Base-by-base conservation (phyloP, 2,329 filamentous ascomycete genomes). In the Didymella keratinophila region DNA sequence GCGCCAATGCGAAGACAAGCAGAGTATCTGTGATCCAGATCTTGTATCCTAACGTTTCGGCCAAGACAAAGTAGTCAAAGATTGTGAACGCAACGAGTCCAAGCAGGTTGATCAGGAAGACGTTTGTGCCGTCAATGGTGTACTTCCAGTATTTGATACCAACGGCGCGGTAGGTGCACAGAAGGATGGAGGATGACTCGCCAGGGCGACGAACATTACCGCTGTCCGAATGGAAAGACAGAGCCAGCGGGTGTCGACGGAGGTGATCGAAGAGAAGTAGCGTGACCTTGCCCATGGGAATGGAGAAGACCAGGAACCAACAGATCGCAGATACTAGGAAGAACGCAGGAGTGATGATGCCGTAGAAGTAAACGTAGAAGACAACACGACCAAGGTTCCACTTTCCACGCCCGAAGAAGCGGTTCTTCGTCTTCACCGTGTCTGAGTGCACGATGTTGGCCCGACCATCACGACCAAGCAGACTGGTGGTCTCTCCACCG, bases 91-190 rank as follows among this genome's bases (percentile, higher is more conserved):
- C 81, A n/a, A 99, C 95, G 18, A 99, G 86, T 12, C 87, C 90
- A 80, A 98, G 92, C 56, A 99, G 85, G 76, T 99, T 99, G 82
- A 99, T 97, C 66, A 99, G 87, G 80, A 99, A 98, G 73, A 99
- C 96, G 79, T 99, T 99, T 61, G 95, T 99, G 54, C 95, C 96
- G 73, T 99, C 95, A 58, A 99, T 84, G 4, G 95, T 99, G 79
- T 99, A 99, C 79, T 99, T 99, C 94, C 96, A 99, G 81, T 99
- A 99, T 77, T 94, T 94, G 66, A 88, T 83, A 12, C 95, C 95
- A 12, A 96, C 94, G 42, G 95, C 95, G 58, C 96, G 90, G 79
- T 99, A 99, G 6, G 95, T 99, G 83, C 95, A 99, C 32, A 99
- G 84, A 18, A 99, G 82, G 61, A 99, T 94, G 11, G 93, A 94